Percentiles rank a stretch among this genome's conserved stretches.
Conservation (phyloP, 352 stramenopile genomes). For the Phytophthora colocasiae region DNA sequence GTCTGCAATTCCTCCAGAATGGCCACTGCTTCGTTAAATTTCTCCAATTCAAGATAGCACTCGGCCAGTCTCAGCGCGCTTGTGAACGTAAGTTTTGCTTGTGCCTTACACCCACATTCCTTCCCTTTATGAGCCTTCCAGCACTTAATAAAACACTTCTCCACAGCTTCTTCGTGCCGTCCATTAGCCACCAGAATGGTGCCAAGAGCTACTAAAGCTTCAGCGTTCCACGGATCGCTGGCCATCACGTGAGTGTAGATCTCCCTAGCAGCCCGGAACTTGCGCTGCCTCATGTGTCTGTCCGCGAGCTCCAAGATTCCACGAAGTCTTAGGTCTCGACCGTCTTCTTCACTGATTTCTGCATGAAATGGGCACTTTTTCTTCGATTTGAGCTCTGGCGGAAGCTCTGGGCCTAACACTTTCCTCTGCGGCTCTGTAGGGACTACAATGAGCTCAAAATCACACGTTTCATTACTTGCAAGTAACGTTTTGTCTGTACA, state of each 20-base stretch:
- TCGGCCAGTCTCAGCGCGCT: conserved; percentile 53
- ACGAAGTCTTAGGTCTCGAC: conserved; percentile 32
- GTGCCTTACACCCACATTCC: conserved; percentile 26
- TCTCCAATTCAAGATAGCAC: conserved; percentile 48
- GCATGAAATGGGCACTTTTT: conserved; percentile 10
- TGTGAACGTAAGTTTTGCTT: conserved; percentile 43
- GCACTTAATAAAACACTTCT: conserved; percentile 53
- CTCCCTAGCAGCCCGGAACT: conserved; percentile 55
- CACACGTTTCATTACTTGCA: conserved; percentile 18
- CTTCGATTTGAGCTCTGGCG: background rate
- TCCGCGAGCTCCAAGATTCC: conserved; percentile 46
- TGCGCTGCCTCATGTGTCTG: conserved; percentile 51
- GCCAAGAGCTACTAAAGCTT: conserved; percentile 61
- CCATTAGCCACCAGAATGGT: conserved; percentile 59
- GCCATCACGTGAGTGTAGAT: conserved; percentile 53
- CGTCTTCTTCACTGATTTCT: conserved; percentile 16
- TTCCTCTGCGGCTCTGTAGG: conserved; percentile 25
- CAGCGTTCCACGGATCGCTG: conserved; percentile 43
- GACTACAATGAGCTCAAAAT: conserved; percentile 53
- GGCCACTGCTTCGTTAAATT: conserved; percentile 36
- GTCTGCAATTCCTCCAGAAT: conserved; percentile 54
- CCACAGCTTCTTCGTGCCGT: conserved; percentile 44
- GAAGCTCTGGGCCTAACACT: conserved; percentile 4
- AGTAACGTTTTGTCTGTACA: background rate
- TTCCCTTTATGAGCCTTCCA: conserved; percentile 39